Base-by-base conservation (phyloP, 371 early-diverging fungal genomes). In the Mucor velutinosus region DNA sequence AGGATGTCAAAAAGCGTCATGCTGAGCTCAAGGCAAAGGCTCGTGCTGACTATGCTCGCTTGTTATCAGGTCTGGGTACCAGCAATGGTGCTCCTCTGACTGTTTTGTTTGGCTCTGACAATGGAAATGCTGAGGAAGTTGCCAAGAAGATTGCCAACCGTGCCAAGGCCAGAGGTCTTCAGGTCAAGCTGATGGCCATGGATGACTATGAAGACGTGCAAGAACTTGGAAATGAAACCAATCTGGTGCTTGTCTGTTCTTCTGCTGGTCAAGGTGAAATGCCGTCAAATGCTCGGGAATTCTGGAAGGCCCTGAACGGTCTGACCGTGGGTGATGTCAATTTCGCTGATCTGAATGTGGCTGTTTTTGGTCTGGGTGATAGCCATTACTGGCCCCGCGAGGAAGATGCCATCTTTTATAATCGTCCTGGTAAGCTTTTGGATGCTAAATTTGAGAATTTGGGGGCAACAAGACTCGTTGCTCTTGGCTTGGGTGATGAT, bases 181-280 rank as follows among this genome's bases (percentile, higher is more conserved):
- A 83, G 53, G 89, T 90, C 29, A 87, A 87, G 57, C 76, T 89
- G 60, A 72, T 89, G 78, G 85, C 90, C 30, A 89, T 91, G 89
- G 95, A 96, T 66, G 91, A 90, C 57, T 89, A 86, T 58, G 71
- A 62, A 41, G 84, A 88, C 47, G 82, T 92, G 25, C 92, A 93
- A 58, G 93, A 93, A 49, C 77, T 95, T 60, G 80, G 81, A 19
- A 74, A 85, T 60, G 93, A 93, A 76, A 83, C 82, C 64, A 88
- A 90, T 37, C 82, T 95, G 7, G 86, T 92, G 29, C 82, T 93
- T 69, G 78, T 92, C 5, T 82, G 91, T 55, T 91, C 92, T 37
- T 94, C 97, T 7, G 95, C 97, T 25, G 96, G 97, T 29, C 96
- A 96, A 76, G 97, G 97, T 72, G 97, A 97, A 85, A 90, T 95